phyloP scores from a whole-genome alignment of 371 early-diverging fungal species.

The Basidiobolus meristosporus region DNA sequence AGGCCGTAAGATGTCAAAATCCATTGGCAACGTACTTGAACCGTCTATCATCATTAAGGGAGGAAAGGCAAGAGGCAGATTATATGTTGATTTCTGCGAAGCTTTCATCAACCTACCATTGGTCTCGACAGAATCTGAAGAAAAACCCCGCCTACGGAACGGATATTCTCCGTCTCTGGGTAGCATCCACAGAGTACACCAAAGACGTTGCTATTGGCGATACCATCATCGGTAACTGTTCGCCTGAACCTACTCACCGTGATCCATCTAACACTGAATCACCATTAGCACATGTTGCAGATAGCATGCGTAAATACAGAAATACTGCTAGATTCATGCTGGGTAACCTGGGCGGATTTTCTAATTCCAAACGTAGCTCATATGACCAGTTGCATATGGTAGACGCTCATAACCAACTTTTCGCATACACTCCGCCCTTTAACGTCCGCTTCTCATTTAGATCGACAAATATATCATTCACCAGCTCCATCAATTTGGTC shows the following conservation, averaged over 20 bases:
- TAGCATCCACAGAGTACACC: conserved; percentile 67
- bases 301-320: conserved; percentile 55
- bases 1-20: conserved; percentile 89
- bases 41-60: conserved; percentile 52
- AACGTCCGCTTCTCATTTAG: conserved; percentile 12
- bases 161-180: conserved; percentile 69
- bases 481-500: conserved; percentile 34
- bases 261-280: neutral
- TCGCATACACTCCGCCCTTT: conserved; percentile 32
- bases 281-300: conserved; percentile 17
- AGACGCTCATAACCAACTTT: conserved; percentile 11
- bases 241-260: conserved; percentile 5
- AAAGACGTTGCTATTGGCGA: conserved; percentile 59
- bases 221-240: conserved; percentile 25
- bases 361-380: no score
- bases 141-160: conserved; percentile 59
- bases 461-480: conserved; percentile 56
- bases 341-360: conserved; percentile 58
- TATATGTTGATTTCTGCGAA: neutral
- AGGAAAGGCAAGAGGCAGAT: conserved; percentile 21
- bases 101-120: neutral
- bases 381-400: no score
- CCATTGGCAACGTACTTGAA: conserved; percentile 74
- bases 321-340: conserved; percentile 63
- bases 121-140: neutral